These are phyloP conservation scores for Diophrys appendiculata DNA, from an alignment of 73 alveolate genomes.

Conservation along the genomic window DNA sequence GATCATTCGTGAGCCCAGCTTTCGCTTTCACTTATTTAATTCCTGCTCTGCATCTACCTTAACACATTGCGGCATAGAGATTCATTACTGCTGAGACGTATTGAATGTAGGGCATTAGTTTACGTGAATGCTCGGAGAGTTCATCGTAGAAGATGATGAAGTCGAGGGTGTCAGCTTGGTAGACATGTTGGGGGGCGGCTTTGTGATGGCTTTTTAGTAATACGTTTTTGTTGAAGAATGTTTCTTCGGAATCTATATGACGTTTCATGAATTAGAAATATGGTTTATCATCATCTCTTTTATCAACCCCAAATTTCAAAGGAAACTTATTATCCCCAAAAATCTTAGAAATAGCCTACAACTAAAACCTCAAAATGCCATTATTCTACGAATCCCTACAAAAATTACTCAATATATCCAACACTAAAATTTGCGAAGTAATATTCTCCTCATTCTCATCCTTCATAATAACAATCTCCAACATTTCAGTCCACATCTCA, in stretches of 20 bases:
- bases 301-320: slow-evolving; percentile 43
- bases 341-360: slow-evolving; percentile 25
- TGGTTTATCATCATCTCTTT: slow-evolving; percentile 47
- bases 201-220: slow-evolving; percentile 4
- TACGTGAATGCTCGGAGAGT: slow-evolving; percentile 17
- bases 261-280: too few species aligned
- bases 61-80: slow-evolving; percentile 33
- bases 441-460: slow-evolving; percentile 36
- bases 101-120: slow-evolving; percentile 45
- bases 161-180: slow-evolving; percentile 14
- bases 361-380: slow-evolving; percentile 34
- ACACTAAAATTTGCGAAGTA: slow-evolving; percentile 26
- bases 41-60: slow-evolving; percentile 23
- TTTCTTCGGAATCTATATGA: background rate
- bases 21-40: slow-evolving; percentile 24
- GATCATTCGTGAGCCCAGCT: slow-evolving; percentile 39
- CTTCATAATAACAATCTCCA: slow-evolving; percentile 30
- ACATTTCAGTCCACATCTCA: slow-evolving; percentile 55
- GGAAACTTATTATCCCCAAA: slow-evolving; percentile 30
- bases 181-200: background rate
- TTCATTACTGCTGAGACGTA: slow-evolving; percentile 54
- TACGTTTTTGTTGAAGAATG: slow-evolving; percentile 17
- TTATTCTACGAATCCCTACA: slow-evolving; percentile 26
- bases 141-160: slow-evolving; percentile 25
- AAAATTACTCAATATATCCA: slow-evolving; percentile 30